These are phyloP conservation scores for Fusarium globosum DNA, from an alignment of 2,329 filamentous ascomycete species.

Conservation along the genomic window DNA sequence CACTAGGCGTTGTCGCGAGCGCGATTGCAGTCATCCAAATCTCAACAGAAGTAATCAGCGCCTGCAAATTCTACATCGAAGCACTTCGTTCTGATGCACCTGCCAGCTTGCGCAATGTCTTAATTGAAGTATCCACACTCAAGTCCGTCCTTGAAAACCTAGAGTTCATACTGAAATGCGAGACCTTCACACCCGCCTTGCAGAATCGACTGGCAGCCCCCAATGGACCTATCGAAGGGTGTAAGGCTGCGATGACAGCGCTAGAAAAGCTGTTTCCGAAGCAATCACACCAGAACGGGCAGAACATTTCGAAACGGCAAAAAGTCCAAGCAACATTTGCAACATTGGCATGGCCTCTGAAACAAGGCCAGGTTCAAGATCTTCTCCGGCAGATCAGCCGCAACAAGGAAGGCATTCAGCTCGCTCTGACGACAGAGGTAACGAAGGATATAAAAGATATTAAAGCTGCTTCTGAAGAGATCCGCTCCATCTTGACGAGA, in stretches of 20 bases:
- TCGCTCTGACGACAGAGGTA: not conserved
- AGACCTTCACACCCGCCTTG: not conserved
- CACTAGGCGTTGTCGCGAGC: not conserved
- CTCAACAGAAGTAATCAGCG: not conserved
- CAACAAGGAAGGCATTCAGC: rapidly evolving
- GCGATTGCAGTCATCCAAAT: not conserved
- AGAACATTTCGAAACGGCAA: not conserved
- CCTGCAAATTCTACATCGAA: not conserved
- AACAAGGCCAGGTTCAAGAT: not conserved
- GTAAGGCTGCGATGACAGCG: not conserved
- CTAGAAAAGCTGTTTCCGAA: not conserved
- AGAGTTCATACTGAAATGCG: not conserved
- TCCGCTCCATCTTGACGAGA: not conserved
- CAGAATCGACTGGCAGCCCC: not conserved
- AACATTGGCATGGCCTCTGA: not conserved
- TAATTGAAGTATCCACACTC: not conserved
- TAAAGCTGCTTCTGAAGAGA: not conserved
- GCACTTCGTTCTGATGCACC: not conserved
- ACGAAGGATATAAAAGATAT: not conserved
- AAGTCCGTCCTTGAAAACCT: not conserved
- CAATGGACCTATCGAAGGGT: not conserved
- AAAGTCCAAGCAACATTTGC: not conserved
- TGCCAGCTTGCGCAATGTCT: not conserved
- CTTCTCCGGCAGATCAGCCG: not conserved
- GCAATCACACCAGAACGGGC: rapidly evolving